Evolutionary conservation across 1,284 basidiomycete species (phyloP), one percentile per base, ranked within the genome.

Genomic region (Microbotryomycetes sp.): DNA sequence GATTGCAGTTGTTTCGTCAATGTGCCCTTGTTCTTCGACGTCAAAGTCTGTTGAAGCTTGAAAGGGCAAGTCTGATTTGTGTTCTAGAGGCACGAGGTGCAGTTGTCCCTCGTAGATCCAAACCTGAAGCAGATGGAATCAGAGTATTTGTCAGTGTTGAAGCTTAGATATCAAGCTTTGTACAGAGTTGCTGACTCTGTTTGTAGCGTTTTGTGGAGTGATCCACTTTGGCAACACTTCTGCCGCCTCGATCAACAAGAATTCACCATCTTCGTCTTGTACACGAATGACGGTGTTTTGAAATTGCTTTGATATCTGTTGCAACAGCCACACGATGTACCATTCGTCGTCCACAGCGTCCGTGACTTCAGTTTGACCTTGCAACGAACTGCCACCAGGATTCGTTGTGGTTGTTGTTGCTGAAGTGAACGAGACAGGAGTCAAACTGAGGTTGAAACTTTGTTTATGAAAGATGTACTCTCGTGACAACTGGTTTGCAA

Each of bases 291-390:
- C 83, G 49, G 89, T 78, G 68, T 89, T 85, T 16, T 48, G 6
- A 86, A 88, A 92, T 64, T 82, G 83, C 53, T 79, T 77, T 64
- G 84, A 87, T 59, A 93, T 80, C 75, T 89, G 82, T 68, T 80
- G 80, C 64, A 96, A 77, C 42, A 97, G 79, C 88, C 90, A 97
- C 16, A 94, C 89, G 19, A 84, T 81, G 72, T 86, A 87, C 93
- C 93, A 97, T 77, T 97, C 94, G 73, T 97, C 93, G 73, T 97
- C 92, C 22, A 97, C 82, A 56, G 86, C 89, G 75, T 96, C 94
- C 3, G 92, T 92, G 23, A 94, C 87, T 51, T 92, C 80, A 84
- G 92, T 89, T 42, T 79, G 78, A 6, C 91, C 88, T 70, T 87
- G 83, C 0, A 92, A 56, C 36, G 29, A 53, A 7, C 12, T 19